Base-by-base conservation (phyloP, 495 filamentous ascomycete genomes). In the Paragyromitra xinjiangensis region DNA sequence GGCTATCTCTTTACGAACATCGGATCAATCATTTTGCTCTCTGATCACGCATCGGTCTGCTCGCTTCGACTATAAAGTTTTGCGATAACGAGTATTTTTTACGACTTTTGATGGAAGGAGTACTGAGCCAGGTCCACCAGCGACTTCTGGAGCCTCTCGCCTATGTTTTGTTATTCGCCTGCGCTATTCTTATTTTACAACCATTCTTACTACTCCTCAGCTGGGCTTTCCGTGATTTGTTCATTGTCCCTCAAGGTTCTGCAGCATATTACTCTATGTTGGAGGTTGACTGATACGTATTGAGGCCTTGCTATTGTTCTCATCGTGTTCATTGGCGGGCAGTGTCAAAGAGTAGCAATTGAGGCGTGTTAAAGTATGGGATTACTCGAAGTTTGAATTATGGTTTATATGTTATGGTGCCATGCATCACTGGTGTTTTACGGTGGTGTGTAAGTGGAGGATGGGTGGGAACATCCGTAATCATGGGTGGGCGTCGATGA, bases 131-230 rank as follows among this genome's bases (percentile, higher is more conserved):
- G 14, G 37, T 48, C 26, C 8, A 70, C 24, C 53, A 62, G n/a
- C 68, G 44, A 9, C 1, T 62, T 62, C 29, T 62, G 16, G 55
- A 50, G 6, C 56, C 68, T 51, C 56, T 71, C 5, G 68, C 56
- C 5, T 50, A 40, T 40, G 9, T 26, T 24, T 61, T 71, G 16
- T 6, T 71, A 37, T 71, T 62, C 50, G 6, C 8, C 44, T 61
- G 26, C 29, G 29, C 6, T 26, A 34, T 71, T 62, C 56, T 71
- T 12, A n/a, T 50, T 39, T 26, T 51, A 9, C 56, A 71, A 26
- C 68, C 44, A n/a, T 62, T 71, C 8, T n/a, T 63, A 11, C 24
- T 71, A 4, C 16, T 71, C n/a, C 56, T 62, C 39, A 22, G 6
- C 26, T 62, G 40, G 55, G 26, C n/a, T 45, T 34, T 61, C 44